Conservation (phyloP, 2,329 filamentous ascomycete genomes). For the Fusarium redolens region DNA sequence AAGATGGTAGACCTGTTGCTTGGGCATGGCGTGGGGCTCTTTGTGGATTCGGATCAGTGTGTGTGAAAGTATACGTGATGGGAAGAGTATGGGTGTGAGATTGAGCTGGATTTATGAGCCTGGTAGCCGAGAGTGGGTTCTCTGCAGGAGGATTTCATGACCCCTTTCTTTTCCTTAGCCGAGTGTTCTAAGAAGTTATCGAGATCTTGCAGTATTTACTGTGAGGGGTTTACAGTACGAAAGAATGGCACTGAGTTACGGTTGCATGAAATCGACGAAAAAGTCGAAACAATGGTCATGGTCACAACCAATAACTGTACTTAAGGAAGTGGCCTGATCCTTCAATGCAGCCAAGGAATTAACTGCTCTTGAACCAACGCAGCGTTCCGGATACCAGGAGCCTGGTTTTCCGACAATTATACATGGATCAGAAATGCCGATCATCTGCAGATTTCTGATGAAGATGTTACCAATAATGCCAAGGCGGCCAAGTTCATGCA, state of each 20-base stretch:
- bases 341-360: not conserved
- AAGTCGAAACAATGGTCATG: too few species aligned
- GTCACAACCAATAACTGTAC: too few species aligned
- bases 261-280: not conserved
- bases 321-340: not conserved
- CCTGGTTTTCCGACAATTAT: not conserved
- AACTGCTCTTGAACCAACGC: not conserved
- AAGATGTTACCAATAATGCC: not conserved
- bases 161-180: not conserved
- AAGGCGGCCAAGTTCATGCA: not conserved
- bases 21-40: conserved; percentile 40
- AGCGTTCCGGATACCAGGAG: not conserved
- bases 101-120: not conserved
- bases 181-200: not conserved
- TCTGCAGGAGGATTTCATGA: not conserved
- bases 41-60: not conserved
- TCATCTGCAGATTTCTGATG: not conserved
- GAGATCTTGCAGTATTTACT: not conserved
- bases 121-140: not conserved
- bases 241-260: accelerated
- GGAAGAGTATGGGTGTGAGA: not conserved
- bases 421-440: not conserved
- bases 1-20: conserved; percentile 44
- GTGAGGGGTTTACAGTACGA: not conserved
- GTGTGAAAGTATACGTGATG: not conserved